phyloP scores from a whole-genome alignment of 2,329 filamentous ascomycete genomes.

The Pseudocercospora crystallina region DNA sequence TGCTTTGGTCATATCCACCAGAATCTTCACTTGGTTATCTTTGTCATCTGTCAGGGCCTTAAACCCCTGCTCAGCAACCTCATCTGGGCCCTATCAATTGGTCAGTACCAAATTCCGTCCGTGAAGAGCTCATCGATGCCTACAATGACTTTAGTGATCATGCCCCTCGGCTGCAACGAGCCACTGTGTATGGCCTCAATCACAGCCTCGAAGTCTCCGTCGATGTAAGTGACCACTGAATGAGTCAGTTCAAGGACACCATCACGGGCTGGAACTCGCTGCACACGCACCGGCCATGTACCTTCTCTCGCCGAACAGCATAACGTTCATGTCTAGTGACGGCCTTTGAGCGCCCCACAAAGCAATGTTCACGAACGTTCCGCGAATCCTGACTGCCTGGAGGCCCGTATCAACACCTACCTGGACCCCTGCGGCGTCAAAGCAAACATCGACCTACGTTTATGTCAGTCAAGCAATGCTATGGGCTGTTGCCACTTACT shows the following conservation, averaged over 20 bases:
- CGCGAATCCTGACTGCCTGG: slow-evolving; percentile 7
- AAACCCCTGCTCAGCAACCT: slow-evolving; percentile 9
- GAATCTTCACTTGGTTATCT: slow-evolving; percentile 15
- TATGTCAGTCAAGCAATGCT: not conserved
- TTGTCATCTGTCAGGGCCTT: slow-evolving; percentile 11
- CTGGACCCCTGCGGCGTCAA: slow-evolving; percentile 19
- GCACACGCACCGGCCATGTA: slow-evolving; percentile 10
- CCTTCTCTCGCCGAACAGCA: slow-evolving; percentile 10
- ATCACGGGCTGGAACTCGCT: not conserved
- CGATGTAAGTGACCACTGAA: slow-evolving; percentile 8
- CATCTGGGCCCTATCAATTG: not conserved
- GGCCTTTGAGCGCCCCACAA: slow-evolving; percentile 12
- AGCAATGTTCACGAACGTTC: slow-evolving; percentile 17
- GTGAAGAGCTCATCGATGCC: not conserved
- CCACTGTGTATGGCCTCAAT: slow-evolving; percentile 10
- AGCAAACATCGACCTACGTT: slow-evolving; percentile 11
- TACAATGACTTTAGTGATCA: slow-evolving; percentile 11
- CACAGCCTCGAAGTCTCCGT: slow-evolving; percentile 13
- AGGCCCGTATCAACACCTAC: slow-evolving; percentile 6
- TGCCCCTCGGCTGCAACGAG: slow-evolving; percentile 2
- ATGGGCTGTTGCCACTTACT: not conserved
- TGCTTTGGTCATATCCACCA: slow-evolving; percentile 12
- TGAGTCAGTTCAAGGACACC: not conserved
- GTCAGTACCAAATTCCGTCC: not conserved
- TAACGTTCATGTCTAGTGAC: slow-evolving; percentile 7